Percentiles rank a stretch among this genome's conserved stretches.
Conservation (phyloP, 1,139 yeast genomes). For the Yamadazyma triangularis region DNA sequence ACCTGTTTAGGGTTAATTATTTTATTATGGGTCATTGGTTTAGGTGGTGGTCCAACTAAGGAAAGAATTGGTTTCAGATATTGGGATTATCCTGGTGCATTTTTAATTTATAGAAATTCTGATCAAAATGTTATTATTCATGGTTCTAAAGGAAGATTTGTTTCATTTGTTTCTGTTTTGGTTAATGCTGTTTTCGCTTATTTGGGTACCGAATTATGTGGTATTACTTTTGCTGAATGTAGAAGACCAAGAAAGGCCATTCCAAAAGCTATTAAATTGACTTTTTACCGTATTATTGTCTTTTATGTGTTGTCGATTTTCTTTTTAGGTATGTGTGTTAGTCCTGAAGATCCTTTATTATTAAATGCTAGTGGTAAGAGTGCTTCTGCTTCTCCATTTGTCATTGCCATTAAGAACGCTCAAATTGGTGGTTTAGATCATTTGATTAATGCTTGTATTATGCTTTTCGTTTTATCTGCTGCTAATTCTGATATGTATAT, state of each 20-base stretch:
- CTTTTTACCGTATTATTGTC: constrained; percentile 69
- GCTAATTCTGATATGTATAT: constrained; percentile 48
- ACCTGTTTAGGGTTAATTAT: constrained; percentile 54
- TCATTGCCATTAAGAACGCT: constrained; percentile 47
- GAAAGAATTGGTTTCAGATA: constrained; percentile 64
- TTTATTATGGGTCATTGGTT: constrained; percentile 43
- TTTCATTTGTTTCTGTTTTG: constrained; percentile 60
- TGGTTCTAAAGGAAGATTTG: constrained; percentile 42
- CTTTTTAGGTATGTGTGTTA: constrained; percentile 71
- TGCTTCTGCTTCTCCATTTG: constrained; percentile 78
- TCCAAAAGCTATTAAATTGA: constrained; percentile 72
- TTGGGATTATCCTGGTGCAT: constrained; percentile 65
- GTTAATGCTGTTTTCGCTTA: constrained; percentile 75
- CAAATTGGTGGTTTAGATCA: constrained; percentile 47
- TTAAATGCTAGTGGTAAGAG: constrained; percentile 38
- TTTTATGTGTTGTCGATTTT: constrained; percentile 66
- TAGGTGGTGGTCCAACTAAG: constrained; percentile 58
- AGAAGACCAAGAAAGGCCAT: constrained; percentile 69
- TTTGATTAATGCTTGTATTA: constrained; percentile 42
- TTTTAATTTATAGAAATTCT: constrained; percentile 39
- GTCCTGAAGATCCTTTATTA: constrained; percentile 59
- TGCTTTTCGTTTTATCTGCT: constrained; percentile 43
- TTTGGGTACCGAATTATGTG: constrained; percentile 68
- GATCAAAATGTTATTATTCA: constrained; percentile 18
- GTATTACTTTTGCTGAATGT: constrained; percentile 74